Evolutionary conservation across 2,329 filamentous ascomycete genomes (phyloP).

Genomic region (Calcarisporium arbuscula): DNA sequence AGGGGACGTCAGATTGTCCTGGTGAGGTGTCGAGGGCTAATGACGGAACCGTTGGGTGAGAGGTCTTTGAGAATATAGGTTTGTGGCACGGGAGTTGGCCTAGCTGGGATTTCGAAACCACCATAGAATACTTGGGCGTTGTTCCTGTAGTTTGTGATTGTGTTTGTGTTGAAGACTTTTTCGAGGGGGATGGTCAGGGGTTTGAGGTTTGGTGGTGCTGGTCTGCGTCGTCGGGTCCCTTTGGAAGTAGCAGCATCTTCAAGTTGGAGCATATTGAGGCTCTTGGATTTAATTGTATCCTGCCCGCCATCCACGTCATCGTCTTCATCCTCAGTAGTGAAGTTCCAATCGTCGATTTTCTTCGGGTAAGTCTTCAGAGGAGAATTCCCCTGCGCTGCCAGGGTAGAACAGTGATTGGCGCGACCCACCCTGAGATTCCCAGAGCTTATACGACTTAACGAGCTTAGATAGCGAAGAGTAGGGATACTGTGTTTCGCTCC

Average conservation of each 20-base stretch:
- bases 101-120: constrained; percentile 16
- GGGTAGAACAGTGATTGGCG: constrained; percentile 51
- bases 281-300: neutral
- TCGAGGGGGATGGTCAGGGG: constrained; percentile 36
- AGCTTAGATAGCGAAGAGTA: constrained; percentile 53
- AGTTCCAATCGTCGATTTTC: constrained; percentile 55
- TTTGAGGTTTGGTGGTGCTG: constrained; percentile 36
- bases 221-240: constrained; percentile 22
- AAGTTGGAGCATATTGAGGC: neutral
- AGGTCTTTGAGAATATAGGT: too few species aligned
- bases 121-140: constrained; percentile 38
- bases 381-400: constrained; percentile 39
- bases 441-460: constrained; percentile 60
- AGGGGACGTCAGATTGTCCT: too few species aligned
- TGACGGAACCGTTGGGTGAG: too few species aligned
- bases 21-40: too few species aligned
- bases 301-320: constrained; percentile 5
- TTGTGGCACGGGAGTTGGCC: too few species aligned
- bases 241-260: constrained; percentile 6
- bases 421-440: constrained; percentile 62
- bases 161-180: constrained; percentile 42
- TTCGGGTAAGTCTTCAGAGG: constrained; percentile 27
- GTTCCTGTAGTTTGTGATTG: constrained; percentile 38
- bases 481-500: constrained; percentile 52
- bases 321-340: constrained; percentile 30